phyloP scores from a whole-genome alignment of 192 early-diverging fungal genomes.

The Rhizoclosmatium globosum region DNA sequence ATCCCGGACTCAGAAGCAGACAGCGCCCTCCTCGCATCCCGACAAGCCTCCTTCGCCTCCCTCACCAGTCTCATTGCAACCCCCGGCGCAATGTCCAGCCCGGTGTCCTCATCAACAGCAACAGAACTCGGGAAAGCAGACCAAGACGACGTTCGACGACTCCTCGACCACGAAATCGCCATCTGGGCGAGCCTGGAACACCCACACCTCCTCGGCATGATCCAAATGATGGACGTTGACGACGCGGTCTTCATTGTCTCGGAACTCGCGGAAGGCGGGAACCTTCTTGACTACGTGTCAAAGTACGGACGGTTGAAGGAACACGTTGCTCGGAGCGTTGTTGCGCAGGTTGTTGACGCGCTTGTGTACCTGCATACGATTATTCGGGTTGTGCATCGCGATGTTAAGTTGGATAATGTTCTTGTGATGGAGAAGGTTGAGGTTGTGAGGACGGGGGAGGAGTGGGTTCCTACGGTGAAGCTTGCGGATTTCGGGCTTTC shows the following conservation, averaged over 20 bases:
- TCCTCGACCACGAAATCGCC: slow-evolving; percentile 70
- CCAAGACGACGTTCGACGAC: slow-evolving; percentile 46
- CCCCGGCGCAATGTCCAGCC: neutral
- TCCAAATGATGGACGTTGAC: slow-evolving; percentile 73
- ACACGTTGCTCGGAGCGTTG: slow-evolving; percentile 61
- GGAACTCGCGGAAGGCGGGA: slow-evolving; percentile 72
- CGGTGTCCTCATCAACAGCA: neutral
- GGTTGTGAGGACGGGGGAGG: slow-evolving; percentile 6
- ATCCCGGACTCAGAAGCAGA: neutral
- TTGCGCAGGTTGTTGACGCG: slow-evolving; percentile 77
- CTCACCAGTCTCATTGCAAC: neutral
- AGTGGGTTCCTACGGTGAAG: slow-evolving; percentile 63
- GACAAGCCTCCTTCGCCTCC: neutral
- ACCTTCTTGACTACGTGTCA: slow-evolving; percentile 66
- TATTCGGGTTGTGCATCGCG: slow-evolving; percentile 80
- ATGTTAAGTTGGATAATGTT: slow-evolving; percentile 95
- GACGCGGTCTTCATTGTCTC: slow-evolving; percentile 75
- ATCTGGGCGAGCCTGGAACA: slow-evolving; percentile 76
- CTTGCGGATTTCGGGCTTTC: slow-evolving; percentile 89
- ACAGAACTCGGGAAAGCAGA: neutral
- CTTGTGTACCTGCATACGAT: slow-evolving; percentile 82
- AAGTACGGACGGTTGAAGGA: slow-evolving; percentile 56
- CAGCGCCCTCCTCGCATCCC: neutral
- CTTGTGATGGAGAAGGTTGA: slow-evolving; percentile 50
- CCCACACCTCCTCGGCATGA: slow-evolving; percentile 69